Percentiles rank a stretch among this genome's conserved stretches.
Conservation (phyloP, 345 rosid species). For the Acer campestre region DNA sequence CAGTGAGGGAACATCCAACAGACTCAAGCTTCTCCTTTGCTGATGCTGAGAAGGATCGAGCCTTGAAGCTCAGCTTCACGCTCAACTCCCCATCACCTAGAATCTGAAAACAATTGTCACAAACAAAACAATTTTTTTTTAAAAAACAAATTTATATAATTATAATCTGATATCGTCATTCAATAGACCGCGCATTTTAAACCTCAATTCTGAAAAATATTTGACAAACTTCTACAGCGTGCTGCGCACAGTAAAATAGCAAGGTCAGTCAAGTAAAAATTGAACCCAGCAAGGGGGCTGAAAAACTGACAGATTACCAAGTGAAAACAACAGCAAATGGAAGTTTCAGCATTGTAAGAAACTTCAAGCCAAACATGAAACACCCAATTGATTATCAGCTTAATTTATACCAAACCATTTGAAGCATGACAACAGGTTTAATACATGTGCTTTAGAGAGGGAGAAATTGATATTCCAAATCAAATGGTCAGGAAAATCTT, state of each 20-base stretch:
- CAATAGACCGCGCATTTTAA: no score
- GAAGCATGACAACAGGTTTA: not conserved
- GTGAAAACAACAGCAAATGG: not conserved
- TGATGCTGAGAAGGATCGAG: conserved; percentile 72
- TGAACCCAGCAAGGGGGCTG: not conserved
- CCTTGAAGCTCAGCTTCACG: conserved; percentile 75
- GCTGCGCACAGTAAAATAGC: no score
- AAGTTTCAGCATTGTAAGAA: not conserved
- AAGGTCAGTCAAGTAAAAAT: no score
- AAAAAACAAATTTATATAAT: no score
- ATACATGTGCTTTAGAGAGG: not conserved
- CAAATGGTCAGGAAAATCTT: not conserved
- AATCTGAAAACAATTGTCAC: conserved; percentile 47
- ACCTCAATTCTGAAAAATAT: no score
- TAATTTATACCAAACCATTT: not conserved
- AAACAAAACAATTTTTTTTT: not conserved
- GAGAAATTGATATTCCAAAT: not conserved
- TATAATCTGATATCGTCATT: not conserved
- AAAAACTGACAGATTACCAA: no score
- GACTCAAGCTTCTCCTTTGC: conserved; percentile 90
- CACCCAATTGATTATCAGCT: conserved; percentile 10
- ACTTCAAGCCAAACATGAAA: not conserved
- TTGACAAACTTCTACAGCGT: no score
- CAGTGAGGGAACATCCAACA: conserved; percentile 72
- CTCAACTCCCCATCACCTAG: conserved; percentile 80